Conservation (phyloP, 2,329 filamentous ascomycete species). For the Elsinoe necatrix region DNA sequence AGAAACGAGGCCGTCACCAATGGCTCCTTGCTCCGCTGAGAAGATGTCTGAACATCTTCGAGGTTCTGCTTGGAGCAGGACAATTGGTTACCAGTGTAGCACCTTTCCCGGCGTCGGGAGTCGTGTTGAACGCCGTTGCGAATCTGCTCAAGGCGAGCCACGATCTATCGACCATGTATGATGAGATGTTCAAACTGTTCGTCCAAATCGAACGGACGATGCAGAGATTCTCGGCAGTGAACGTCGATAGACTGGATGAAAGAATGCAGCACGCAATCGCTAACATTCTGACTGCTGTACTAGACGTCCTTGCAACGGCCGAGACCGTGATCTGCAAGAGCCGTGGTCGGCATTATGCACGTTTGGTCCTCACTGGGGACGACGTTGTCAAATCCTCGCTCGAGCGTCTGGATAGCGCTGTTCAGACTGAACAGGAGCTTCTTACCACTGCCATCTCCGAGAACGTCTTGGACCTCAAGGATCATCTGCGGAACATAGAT, state of each 20-base stretch:
- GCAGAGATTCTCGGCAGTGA: background rate
- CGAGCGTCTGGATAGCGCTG: background rate
- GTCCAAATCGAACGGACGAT: background rate
- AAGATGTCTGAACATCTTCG: background rate
- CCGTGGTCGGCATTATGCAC: background rate
- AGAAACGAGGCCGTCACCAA: background rate
- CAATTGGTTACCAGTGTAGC: background rate
- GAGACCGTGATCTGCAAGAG: background rate
- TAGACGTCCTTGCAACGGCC: background rate
- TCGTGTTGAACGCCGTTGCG: background rate
- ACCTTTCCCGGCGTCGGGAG: background rate
- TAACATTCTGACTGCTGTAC: background rate
- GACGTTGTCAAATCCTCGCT: background rate
- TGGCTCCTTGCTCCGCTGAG: background rate
- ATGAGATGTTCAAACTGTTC: background rate
- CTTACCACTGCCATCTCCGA: background rate
- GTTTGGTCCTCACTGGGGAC: background rate
- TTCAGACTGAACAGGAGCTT: background rate
- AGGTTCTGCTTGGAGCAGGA: background rate
- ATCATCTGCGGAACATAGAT: background rate
- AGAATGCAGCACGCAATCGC: background rate
- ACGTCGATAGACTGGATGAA: background rate
- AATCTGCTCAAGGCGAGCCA: background rate
- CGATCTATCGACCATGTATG: background rate
- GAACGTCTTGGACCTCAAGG: background rate